Evolutionary conservation across 2,329 filamentous ascomycete genomes (phyloP).

Genomic region (Intubia oerlemansii): DNA sequence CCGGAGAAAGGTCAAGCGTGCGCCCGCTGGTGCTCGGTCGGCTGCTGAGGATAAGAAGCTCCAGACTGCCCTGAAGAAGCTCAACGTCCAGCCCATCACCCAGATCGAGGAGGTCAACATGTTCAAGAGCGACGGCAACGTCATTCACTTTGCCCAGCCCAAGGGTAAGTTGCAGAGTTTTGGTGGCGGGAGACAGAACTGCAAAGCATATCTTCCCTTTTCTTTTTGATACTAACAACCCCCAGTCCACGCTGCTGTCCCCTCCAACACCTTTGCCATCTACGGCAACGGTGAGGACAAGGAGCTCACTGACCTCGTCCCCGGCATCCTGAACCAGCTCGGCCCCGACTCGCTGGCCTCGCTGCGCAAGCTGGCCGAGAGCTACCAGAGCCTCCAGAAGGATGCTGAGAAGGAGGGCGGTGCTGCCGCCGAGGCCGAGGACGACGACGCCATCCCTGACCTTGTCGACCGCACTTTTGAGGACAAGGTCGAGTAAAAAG

Average conservation of each 20-base stretch:
- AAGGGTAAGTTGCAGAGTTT: conserved; percentile 78
- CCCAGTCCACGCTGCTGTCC: conserved; percentile 85
- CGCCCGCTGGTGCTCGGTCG: no score
- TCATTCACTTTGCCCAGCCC: conserved; percentile 95
- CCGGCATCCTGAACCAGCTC: conserved; percentile 98
- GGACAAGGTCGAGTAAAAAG: conserved; percentile 73
- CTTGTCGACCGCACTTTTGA: conserved; percentile 97
- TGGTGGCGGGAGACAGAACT: no score
- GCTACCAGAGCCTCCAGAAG: conserved; percentile 95
- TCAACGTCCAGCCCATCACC: conserved; percentile 98
- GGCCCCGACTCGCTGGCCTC: conserved; percentile 94
- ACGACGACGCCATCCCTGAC: conserved; percentile 89
- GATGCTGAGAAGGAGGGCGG: conserved; percentile 64
- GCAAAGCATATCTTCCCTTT: no score
- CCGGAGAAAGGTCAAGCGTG: conserved; percentile 95
- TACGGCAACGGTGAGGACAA: conserved; percentile 98
- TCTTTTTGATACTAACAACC: background rate
- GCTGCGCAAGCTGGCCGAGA: conserved; percentile 94
- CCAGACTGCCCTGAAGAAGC: conserved; percentile 91
- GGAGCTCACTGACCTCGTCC: conserved; percentile 97
- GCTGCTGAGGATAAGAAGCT: conserved; percentile 99
- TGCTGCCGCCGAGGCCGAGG: conserved; percentile 54
- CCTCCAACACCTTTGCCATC: conserved; percentile 98
- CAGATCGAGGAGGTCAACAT: conserved; percentile 99
- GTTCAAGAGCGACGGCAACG: conserved; percentile 99